Base-by-base conservation (phyloP, 352 stramenopile species). In the Pythium folliculosum region DNA sequence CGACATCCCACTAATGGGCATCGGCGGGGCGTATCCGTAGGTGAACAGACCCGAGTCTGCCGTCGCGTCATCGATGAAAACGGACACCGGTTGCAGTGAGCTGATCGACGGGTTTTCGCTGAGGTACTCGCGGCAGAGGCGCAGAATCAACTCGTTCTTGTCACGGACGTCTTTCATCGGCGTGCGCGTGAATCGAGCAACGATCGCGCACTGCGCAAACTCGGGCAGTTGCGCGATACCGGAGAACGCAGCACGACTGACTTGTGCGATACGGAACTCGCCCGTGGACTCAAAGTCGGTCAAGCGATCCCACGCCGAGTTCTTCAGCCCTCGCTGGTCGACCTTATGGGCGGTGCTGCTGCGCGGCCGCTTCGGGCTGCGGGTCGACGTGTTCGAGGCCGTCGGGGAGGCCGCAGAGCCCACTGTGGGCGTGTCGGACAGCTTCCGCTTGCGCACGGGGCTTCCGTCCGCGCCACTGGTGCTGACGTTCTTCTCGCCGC, bases 111-210 rank as follows among this genome's bases (percentile, higher is more conserved):
- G 86, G 54, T 95, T 90, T 32, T 95, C 86, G 47, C 84, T 77
- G 21, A 88, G 67, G 44, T 95, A 95, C 53, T 92, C 83, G 25
- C 78, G 73, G 52, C 82, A 82, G 14, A 92, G 73, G n/a, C 80
- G 78, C 77, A 89, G 84, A 37, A 95, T 72, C 47, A 91, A 75
- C 1, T 79, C 80, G 53, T 95, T 92, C 75, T 95, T 95, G 68
- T 92, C 82, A 5, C 82, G 82, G 30, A 92, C 64, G 3, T 82
- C 79, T 43, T 75, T 69, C 73, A 92, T 84, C 1, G 77, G 73
- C 16, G 79, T 87, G 19, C 83, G 80, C 8, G 77, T 76, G 60
- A 95, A 95, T 1, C 83, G 81, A 4, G 84, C 76, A 21, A 92
- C 77, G 49, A 95, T 86, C 22, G 76, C 63, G 30, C 89, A 80